These are phyloP conservation scores for Aspergillus sp. DNA, from an alignment of 2,329 filamentous ascomycete species.

Conservation along the genomic window DNA sequence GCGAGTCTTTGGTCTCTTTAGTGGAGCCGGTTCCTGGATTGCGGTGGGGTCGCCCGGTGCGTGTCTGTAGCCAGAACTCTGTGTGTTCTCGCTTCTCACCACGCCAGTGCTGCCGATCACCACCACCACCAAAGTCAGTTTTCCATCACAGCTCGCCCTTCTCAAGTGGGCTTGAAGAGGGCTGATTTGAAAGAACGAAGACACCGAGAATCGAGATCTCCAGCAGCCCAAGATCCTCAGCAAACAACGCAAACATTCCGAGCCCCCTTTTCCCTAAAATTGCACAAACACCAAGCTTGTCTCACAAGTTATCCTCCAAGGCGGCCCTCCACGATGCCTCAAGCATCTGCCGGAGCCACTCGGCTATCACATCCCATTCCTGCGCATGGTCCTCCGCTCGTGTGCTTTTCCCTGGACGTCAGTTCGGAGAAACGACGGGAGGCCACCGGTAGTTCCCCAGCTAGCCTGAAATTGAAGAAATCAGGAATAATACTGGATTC, in stretches of 20 bases:
- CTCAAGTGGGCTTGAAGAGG: neutral
- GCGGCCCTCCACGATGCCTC: neutral
- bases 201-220: neutral
- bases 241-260: no score
- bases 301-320: neutral
- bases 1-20: slow-evolving; percentile 1
- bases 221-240: no score
- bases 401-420: neutral
- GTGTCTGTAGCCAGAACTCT: slow-evolving; percentile 6
- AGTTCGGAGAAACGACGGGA: neutral
- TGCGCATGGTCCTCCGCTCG: neutral
- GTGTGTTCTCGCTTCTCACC: neutral
- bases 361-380: neutral
- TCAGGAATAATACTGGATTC: neutral
- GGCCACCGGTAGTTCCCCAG: no score
- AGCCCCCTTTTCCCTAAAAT: neutral
- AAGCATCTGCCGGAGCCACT: slow-evolving; percentile 6
- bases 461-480: neutral
- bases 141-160: neutral
- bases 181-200: neutral
- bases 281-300: neutral
- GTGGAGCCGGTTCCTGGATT: slow-evolving; percentile 20
- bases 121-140: no score
- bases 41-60: slow-evolving; percentile 19
- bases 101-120: neutral